Base-by-base conservation (phyloP, 768 basidiomycete genomes). In the Boletus subparvulus region DNA sequence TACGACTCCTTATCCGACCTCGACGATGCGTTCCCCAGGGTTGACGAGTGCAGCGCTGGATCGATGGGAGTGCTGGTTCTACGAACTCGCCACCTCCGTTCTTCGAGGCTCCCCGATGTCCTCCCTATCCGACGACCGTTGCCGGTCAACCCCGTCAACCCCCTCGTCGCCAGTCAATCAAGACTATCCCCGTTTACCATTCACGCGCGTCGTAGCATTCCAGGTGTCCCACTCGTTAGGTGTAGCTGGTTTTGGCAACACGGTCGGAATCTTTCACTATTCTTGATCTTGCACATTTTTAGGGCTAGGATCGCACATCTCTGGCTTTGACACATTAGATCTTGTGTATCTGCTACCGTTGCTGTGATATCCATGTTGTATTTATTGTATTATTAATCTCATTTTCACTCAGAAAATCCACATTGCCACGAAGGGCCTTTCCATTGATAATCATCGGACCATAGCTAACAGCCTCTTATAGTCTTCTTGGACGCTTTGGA, bases 31-130 rank as follows among this genome's bases (percentile, higher is more conserved):
- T 50, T 56, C 24, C 19, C 56, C 50, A 45, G 88, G 87, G 14
- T 71, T 92, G 56, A 83, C 87, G 19, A 63, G 74, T 30, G 78
- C 86, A 12, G 85, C 84, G 26, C 71, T 93, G 40, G 88, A 92
- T 54, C 77, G 91, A 52, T 94, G 92, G 92, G 90, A 94, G 61
- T 61, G 88, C 30, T 94, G 92, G 92, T 80, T 77, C 39, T 87
- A 90, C 63, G 88, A 93, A 61, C 83, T 83, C 10, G 71, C 76
- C 6, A 69, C 75, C 16, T 73, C 78, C 19, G 70, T 68, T 37
- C 51, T 86, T 50, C 81, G 80, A 50, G 79, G 77, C 43, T 83
- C 83, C 3, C 48, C 82, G 9, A 69, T 90, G 33, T 76, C 80
- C 3, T 71, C 80, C 41, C 68, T 90, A 26, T 66, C 74, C 13